Percentiles rank a stretch among this genome's conserved stretches.
phyloP scores from a whole-genome alignment of 164 flowering plant species.

The Protea cynaroides region DNA sequence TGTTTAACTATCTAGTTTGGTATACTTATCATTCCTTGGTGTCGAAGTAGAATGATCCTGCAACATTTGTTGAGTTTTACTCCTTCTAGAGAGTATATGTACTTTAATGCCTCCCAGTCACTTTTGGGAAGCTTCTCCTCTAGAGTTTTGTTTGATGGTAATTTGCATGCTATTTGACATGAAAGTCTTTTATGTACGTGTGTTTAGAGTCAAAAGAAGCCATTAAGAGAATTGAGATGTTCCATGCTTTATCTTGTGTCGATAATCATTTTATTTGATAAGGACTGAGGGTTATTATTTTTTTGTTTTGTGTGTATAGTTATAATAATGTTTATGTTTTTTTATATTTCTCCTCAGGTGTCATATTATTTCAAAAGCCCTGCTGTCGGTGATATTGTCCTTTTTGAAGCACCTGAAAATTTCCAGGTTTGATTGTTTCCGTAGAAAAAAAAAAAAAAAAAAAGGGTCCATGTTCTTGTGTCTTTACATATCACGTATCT shows the following conservation, averaged over 20 bases:
- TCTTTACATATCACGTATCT: not conserved
- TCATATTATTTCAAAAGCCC: conserved; percentile 40
- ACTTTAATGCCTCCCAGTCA: too few species aligned
- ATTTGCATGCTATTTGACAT: too few species aligned
- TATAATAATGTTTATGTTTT: not conserved
- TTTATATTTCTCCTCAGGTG: conserved; percentile 23
- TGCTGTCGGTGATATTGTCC: conserved; percentile 34
- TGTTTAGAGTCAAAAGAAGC: too few species aligned
- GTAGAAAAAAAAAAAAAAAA: not conserved
- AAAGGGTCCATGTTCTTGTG: not conserved
- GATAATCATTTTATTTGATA: not conserved
- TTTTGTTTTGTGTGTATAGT: not conserved
- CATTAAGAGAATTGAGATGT: too few species aligned
- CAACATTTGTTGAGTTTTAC: too few species aligned
- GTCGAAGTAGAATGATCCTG: too few species aligned
- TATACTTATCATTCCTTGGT: too few species aligned
- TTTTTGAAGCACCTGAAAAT: conserved; percentile 31
- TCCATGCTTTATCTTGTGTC: not conserved
- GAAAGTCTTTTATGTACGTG: too few species aligned
- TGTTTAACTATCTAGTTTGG: too few species aligned
- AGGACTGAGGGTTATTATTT: not conserved
- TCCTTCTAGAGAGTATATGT: too few species aligned
- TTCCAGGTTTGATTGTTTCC: conserved; percentile 27
- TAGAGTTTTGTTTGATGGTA: too few species aligned
- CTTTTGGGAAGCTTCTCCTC: too few species aligned